Evolutionary conservation across 257 asterid genomes (phyloP), one percentile per base, ranked within the genome.

Genomic region (Catharanthus roseus): DNA sequence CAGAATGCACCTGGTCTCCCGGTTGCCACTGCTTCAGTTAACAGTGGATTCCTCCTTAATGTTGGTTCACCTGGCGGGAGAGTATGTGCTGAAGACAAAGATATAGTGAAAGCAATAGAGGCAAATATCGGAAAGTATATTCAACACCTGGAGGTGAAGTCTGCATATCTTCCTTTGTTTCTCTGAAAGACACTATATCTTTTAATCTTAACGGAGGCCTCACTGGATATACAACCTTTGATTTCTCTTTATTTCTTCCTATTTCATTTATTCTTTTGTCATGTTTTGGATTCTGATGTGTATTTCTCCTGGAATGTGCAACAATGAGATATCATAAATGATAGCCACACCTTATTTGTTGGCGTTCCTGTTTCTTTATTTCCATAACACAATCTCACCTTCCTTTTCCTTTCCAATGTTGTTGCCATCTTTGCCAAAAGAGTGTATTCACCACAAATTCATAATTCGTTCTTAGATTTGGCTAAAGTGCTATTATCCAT

Each of bases 51-150:
- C 74, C 89, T 95, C 78, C 90, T 95, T 82, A 95, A 95, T 76
- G 79, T 91, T 87, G 99, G 95, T 47, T 91, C 99, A 74, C 98
- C 99, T 60, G 98, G 97, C 71, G 96, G 95, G 55, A 87, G 85
- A 77, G 83, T 95, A 74, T 90, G 95, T 84, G 84, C 88, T 62
- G 98, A 91, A 73, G 99, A 95, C 82, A 91, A 82, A 80, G 99
- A 95, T 81, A 86, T 91, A 96, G 86, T 86, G 76, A 91, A 83
- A 87, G 88, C 96, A 56, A 90, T 95, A 65, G 96, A 91, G 73
- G 72, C 92, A 47, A 83, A 79, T 86, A 87, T 95, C 89, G 90
- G 90, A 68, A 89, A 86, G 81, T 95, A 95, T 75, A 87, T 88
- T 64, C 96, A 88, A 82, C 86, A 88, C 76, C 78, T 87, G 77